Evolutionary conservation across 208 protist genomes (phyloP).

Genomic region (Acanthamoeba royreba): DNA sequence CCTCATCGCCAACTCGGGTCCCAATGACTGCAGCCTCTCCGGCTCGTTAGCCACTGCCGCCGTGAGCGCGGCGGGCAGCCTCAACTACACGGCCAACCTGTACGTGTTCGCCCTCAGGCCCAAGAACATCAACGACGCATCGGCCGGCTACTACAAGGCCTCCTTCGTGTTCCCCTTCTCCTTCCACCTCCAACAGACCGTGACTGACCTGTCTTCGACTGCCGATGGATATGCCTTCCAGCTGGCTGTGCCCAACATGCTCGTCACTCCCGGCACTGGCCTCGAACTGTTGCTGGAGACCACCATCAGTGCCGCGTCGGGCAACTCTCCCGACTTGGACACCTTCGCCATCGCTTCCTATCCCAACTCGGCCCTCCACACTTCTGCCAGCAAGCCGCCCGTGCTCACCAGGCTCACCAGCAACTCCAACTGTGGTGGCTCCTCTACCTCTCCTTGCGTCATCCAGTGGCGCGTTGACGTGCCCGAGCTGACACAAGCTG

Average conservation of each 20-base stretch:
- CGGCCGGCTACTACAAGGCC: background rate
- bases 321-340: background rate
- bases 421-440: background rate
- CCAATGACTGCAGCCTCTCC: background rate
- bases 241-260: background rate
- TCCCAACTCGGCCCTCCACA: background rate
- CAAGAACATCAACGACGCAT: background rate
- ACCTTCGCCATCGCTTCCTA: too few species aligned
- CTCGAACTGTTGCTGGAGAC: background rate
- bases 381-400: background rate
- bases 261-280: background rate
- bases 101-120: background rate
- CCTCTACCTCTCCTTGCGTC: background rate
- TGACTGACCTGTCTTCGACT: background rate
- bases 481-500: background rate
- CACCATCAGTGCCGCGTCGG: background rate
- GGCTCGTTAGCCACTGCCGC: background rate
- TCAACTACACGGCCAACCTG: background rate
- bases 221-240: background rate
- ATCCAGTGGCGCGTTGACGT: background rate
- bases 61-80: background rate
- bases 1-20: background rate
- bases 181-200: background rate
- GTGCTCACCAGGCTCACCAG: background rate
- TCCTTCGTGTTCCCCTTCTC: background rate